phyloP scores from a whole-genome alignment of 1,139 yeast genomes.

The Zygosaccharomyces pseudobailii region DNA sequence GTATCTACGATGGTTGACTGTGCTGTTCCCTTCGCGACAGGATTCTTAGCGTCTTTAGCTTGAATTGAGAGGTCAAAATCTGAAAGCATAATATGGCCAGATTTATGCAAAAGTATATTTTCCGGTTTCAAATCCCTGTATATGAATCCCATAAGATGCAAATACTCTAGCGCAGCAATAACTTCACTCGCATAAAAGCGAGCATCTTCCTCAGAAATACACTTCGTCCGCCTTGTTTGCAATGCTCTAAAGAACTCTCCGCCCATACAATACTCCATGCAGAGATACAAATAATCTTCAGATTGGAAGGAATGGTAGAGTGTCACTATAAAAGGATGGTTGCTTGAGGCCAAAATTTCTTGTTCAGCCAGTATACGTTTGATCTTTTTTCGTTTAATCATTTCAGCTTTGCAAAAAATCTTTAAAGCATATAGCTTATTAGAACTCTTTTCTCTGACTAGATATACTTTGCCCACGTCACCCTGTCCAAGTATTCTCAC shows the following conservation, averaged over 20 bases:
- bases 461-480: constrained; percentile 93
- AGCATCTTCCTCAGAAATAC: constrained; percentile 85
- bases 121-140: constrained; percentile 95
- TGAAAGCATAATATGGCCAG: constrained; percentile 96
- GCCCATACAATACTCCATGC: constrained; percentile 99
- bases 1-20: constrained; percentile 56
- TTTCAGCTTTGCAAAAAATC: constrained; percentile 81
- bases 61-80: constrained; percentile 96
- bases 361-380: constrained; percentile 95
- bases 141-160: constrained; percentile 94
- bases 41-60: constrained; percentile 62
- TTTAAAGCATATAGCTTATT: constrained; percentile 88
- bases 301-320: constrained; percentile 95
- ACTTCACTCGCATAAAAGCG: constrained; percentile 95
- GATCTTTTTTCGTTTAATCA: constrained; percentile 91
- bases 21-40: constrained; percentile 35
- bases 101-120: constrained; percentile 84
- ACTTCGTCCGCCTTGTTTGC: constrained; percentile 84
- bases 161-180: constrained; percentile 91
- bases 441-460: constrained; percentile 77
- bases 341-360: constrained; percentile 89
- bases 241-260: constrained; percentile 97
- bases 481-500: constrained; percentile 88
- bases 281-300: constrained; percentile 84
- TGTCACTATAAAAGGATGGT: constrained; percentile 96